Evolutionary conservation across 2,329 filamentous ascomycete species (phyloP).

Genomic region (Botrytis porri): DNA sequence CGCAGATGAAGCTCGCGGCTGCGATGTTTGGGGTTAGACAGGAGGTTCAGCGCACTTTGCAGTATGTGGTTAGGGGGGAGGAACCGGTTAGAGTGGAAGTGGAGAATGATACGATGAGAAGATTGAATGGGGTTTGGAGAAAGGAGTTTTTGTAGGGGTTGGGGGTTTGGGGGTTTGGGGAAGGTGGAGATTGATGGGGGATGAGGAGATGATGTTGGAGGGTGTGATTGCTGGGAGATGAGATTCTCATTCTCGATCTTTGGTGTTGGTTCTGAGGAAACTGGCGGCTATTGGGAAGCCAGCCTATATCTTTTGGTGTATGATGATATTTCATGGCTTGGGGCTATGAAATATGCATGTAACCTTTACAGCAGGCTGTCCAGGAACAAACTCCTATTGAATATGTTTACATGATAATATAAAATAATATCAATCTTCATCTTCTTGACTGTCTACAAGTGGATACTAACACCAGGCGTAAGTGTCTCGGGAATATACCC

Average conservation of each 20-base stretch:
- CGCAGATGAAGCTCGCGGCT: neutral
- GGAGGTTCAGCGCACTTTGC: rapidly evolving
- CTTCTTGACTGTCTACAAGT: neutral
- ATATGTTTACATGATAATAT: neutral
- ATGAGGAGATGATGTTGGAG: neutral
- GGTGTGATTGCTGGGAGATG: neutral
- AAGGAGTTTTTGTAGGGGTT: neutral
- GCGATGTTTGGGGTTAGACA: neutral
- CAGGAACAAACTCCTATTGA: neutral
- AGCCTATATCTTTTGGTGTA: neutral
- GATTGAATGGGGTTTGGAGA: neutral
- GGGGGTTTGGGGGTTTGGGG: neutral
- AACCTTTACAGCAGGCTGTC: neutral
- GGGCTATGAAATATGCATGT: neutral
- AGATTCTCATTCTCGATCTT: neutral
- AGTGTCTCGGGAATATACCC: neutral
- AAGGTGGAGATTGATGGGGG: neutral
- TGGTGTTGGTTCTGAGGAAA: neutral
- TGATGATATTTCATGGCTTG: neutral
- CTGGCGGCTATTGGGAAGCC: rapidly evolving
- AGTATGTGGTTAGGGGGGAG: neutral
- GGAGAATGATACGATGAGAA: neutral
- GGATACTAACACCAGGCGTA: neutral
- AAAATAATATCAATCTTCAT: neutral
- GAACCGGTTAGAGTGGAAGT: neutral